phyloP scores from a whole-genome alignment of 2,329 filamentous ascomycete species.

The Zasmidium cellare region DNA sequence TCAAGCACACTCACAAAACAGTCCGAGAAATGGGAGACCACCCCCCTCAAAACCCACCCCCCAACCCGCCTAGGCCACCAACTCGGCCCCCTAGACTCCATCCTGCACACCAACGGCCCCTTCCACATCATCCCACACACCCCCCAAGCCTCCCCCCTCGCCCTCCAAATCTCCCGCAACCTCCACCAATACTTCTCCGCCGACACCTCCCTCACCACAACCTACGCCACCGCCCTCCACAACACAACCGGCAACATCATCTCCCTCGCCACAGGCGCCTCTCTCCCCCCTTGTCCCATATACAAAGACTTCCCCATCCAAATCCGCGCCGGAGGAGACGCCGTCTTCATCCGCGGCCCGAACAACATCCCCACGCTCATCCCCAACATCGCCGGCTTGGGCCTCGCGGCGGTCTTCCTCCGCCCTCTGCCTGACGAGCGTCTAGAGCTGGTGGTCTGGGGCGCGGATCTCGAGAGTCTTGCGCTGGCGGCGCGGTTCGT shows the following conservation, averaged over 20 bases:
- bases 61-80: constrained; percentile 48
- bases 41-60: constrained; percentile 10
- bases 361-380: neutral
- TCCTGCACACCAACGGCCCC: constrained; percentile 49
- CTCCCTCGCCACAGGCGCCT: constrained; percentile 35
- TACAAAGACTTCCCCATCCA: constrained; percentile 34
- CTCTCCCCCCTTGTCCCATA: constrained; percentile 21
- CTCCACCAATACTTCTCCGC: constrained; percentile 60
- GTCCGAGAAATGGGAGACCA: constrained; percentile 5
- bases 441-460: constrained; percentile 60
- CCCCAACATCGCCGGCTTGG: constrained; percentile 10
- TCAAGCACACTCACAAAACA: neutral
- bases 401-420: constrained; percentile 54
- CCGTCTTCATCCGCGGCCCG: constrained; percentile 10
- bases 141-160: constrained; percentile 38
- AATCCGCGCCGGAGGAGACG: constrained; percentile 10
- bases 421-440: constrained; percentile 48
- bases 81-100: constrained; percentile 54
- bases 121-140: constrained; percentile 44
- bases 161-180: constrained; percentile 58
- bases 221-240: constrained; percentile 20
- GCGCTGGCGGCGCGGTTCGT: constrained; percentile 54
- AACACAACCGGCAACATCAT: constrained; percentile 48
- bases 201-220: constrained; percentile 45
- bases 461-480: constrained; percentile 48